Percentiles rank a stretch among this genome's conserved stretches.
Conservation (phyloP, 768 basidiomycete species). For the Suillus brevipes region DNA sequence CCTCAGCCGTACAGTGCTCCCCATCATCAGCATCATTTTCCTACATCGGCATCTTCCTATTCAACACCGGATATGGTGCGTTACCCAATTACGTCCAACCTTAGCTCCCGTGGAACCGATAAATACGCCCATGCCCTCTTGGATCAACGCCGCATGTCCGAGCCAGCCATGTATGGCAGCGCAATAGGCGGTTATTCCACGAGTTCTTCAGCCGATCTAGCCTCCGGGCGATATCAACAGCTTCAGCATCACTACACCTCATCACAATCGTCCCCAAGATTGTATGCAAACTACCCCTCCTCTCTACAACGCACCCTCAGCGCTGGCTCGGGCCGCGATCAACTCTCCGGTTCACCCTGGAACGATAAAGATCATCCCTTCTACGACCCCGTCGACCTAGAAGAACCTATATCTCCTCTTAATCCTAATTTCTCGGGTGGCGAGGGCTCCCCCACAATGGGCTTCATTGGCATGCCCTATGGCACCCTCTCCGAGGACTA, state of each 20-base stretch:
- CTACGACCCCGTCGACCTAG: slow-evolving; percentile 38
- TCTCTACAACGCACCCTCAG: slow-evolving; percentile 48
- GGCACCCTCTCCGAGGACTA: slow-evolving; percentile 51
- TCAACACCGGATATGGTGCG: slow-evolving; percentile 40
- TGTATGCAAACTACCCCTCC: slow-evolving; percentile 37
- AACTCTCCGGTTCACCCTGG: slow-evolving; percentile 33
- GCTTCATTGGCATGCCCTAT: slow-evolving; percentile 36
- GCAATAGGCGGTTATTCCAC: slow-evolving; percentile 38
- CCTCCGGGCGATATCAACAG: slow-evolving; percentile 40
- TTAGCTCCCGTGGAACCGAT: slow-evolving; percentile 37
- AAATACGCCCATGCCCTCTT: slow-evolving; percentile 38
- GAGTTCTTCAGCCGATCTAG: slow-evolving; percentile 32
- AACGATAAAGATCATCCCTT: slow-evolving; percentile 33
- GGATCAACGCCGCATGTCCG: slow-evolving; percentile 71
- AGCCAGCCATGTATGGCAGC: slow-evolving; percentile 53
- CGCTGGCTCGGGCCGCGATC: slow-evolving; percentile 46
- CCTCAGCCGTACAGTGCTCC: slow-evolving; percentile 44
- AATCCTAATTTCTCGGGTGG: slow-evolving; percentile 53
- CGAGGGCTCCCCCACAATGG: slow-evolving; percentile 36
- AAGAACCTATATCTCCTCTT: slow-evolving; percentile 55
- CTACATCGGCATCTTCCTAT: slow-evolving; percentile 42
- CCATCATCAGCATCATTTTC: slow-evolving; percentile 46
- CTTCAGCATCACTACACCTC: slow-evolving; percentile 40
- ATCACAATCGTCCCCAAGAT: slow-evolving; percentile 34
- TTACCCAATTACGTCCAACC: slow-evolving; percentile 35